A percentile compares a stretch with the other conserved stretches of the same genome.
Evolutionary conservation across 495 filamentous ascomycete species (phyloP).

Genomic region (Xylaria palmicola): DNA sequence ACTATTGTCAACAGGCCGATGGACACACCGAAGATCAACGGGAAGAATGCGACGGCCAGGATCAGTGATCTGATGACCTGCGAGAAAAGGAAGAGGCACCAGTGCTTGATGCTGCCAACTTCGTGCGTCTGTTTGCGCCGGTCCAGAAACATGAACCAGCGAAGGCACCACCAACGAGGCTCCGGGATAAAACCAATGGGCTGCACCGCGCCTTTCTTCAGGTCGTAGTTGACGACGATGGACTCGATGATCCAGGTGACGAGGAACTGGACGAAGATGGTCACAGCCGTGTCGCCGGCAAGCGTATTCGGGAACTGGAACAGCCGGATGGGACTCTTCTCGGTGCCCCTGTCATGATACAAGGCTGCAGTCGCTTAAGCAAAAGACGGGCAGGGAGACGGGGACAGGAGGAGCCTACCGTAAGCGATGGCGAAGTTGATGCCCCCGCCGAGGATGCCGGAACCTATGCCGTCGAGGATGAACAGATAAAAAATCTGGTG

Average conservation of each 20-base stretch:
- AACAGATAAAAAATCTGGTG: slow-evolving; percentile 43
- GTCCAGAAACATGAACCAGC: slow-evolving; percentile 45
- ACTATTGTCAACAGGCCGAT: slow-evolving; percentile 41
- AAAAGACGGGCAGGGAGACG: background rate
- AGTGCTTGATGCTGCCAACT: slow-evolving; percentile 27
- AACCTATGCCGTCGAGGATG: slow-evolving; percentile 37
- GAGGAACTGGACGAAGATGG: slow-evolving; percentile 28
- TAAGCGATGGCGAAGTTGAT: slow-evolving; percentile 50
- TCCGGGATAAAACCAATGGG: slow-evolving; percentile 39
- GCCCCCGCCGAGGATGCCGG: slow-evolving; percentile 38
- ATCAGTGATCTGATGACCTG: slow-evolving; percentile 28
- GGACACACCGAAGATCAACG: slow-evolving; percentile 37
- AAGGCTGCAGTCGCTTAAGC: slow-evolving; percentile 11
- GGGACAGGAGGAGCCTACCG: slow-evolving; percentile 21
- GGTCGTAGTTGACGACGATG: slow-evolving; percentile 39
- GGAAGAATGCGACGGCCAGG: slow-evolving; percentile 29
- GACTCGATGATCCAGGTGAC: slow-evolving; percentile 31
- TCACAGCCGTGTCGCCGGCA: slow-evolving; percentile 41
- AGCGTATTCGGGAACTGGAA: slow-evolving; percentile 44
- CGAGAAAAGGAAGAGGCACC: slow-evolving; percentile 26
- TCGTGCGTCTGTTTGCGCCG: slow-evolving; percentile 20
- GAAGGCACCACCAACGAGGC: slow-evolving; percentile 20
- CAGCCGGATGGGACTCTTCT: slow-evolving; percentile 31
- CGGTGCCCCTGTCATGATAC: slow-evolving; percentile 29
- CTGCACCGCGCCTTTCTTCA: slow-evolving; percentile 35